A percentile compares a stretch with the other conserved stretches of the same genome.
These are phyloP conservation scores for Lactarius sp. DNA, from an alignment of 768 basidiomycete genomes.

Conservation along the genomic window DNA sequence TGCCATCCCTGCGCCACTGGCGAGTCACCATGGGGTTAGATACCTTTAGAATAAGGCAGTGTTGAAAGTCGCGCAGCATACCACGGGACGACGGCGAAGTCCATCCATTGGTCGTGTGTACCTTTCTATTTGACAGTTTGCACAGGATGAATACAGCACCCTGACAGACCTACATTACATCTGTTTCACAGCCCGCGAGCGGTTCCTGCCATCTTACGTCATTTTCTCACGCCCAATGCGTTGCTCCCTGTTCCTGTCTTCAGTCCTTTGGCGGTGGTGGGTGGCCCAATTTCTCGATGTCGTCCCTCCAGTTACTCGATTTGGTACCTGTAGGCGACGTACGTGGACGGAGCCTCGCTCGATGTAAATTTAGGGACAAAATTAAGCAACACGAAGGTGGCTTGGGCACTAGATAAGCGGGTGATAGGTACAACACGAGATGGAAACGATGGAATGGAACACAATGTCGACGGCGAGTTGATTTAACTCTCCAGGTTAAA, in stretches of 20 bases:
- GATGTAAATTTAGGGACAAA: neutral
- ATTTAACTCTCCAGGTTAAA: neutral
- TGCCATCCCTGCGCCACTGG: neutral
- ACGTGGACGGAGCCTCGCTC: neutral
- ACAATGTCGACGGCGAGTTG: neutral
- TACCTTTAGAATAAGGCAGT: neutral
- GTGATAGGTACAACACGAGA: constrained; percentile 18
- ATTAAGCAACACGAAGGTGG: neutral
- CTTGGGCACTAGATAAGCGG: constrained; percentile 1
- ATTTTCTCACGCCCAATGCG: neutral
- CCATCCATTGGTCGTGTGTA: neutral
- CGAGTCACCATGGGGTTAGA: neutral
- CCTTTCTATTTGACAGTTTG: neutral
- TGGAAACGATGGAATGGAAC: neutral
- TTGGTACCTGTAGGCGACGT: neutral
- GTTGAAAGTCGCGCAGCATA: neutral
- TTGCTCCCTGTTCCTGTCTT: no score
- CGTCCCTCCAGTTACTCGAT: neutral
- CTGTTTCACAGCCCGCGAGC: neutral
- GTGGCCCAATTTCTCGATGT: no score
- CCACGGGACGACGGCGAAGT: neutral
- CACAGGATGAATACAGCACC: neutral
- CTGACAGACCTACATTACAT: neutral
- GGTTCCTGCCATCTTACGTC: neutral
- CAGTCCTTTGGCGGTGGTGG: no score